Conservation (phyloP, 208 protist species). For the Trypanosoma congolense region DNA sequence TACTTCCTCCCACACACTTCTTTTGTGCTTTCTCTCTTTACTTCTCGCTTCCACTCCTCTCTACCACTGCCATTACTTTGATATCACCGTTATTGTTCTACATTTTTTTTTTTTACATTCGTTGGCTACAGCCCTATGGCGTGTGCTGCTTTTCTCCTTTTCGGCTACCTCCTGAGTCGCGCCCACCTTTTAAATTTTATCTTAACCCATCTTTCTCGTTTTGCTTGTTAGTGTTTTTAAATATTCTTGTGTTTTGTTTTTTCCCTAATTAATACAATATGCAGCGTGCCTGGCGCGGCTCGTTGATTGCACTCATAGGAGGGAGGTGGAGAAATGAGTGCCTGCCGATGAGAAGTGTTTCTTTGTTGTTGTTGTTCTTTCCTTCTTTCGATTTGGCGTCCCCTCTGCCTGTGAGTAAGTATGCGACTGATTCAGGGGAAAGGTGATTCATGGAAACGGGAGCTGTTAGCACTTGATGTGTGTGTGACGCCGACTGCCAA, state of each 20-base stretch:
- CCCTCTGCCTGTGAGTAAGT: background rate
- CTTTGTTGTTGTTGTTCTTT: background rate
- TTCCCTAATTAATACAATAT: background rate
- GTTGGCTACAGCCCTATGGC: background rate
- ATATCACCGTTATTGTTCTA: background rate
- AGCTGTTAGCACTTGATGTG: no score
- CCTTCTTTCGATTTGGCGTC: conserved; percentile 1
- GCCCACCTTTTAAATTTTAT: background rate
- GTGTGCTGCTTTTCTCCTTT: background rate
- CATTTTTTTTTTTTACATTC: background rate
- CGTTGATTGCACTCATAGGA: background rate
- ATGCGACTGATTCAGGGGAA: no score
- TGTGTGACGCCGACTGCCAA: no score
- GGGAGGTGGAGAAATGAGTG: background rate
- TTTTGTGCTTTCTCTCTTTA: background rate
- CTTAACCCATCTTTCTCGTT: background rate
- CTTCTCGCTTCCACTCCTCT: background rate
- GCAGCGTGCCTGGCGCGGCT: no score
- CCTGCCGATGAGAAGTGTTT: background rate
- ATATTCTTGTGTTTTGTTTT: background rate
- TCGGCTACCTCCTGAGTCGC: background rate
- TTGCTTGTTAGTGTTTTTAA: background rate
- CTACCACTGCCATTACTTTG: background rate
- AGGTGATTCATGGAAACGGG: no score
- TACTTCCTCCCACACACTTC: background rate